Evolutionary conservation across 306 rosid genomes (phyloP).

Genomic region (Oxytropis ochrocephala): DNA sequence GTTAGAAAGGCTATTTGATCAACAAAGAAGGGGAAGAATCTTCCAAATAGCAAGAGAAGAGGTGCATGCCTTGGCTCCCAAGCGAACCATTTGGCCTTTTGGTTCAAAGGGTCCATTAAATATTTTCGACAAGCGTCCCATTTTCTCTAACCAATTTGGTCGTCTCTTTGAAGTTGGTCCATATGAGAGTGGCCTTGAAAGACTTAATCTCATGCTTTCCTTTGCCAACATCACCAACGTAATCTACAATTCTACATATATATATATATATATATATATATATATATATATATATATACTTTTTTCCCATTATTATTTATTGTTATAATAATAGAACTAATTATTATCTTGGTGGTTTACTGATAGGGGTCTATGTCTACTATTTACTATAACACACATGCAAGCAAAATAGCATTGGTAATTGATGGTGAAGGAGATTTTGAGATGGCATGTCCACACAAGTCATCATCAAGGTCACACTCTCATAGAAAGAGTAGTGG

Average conservation of each 20-base stretch:
- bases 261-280: too few species aligned
- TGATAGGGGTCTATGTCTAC: constrained; percentile 47
- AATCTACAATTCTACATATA: too few species aligned
- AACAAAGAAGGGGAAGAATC: constrained; percentile 42
- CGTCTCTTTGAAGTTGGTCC: constrained; percentile 35
- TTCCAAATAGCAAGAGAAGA: constrained; percentile 39
- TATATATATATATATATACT: too few species aligned
- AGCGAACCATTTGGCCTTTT: constrained; percentile 49
- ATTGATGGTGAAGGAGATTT: constrained; percentile 42
- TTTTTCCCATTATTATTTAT: too few species aligned
- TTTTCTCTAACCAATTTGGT: constrained; percentile 47
- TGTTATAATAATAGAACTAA: too few species aligned
- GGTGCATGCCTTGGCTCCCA: constrained; percentile 21
- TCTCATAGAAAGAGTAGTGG: constrained; percentile 7
- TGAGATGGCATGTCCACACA: constrained; percentile 60
- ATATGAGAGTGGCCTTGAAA: constrained; percentile 21
- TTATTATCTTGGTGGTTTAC: not conserved
- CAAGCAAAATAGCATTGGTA: constrained; percentile 43
- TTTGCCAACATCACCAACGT: constrained; percentile 51
- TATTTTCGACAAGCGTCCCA: constrained; percentile 31
- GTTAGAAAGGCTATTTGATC: constrained; percentile 38
- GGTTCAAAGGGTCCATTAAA: constrained; percentile 36
- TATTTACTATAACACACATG: constrained; percentile 39
- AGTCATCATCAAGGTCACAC: constrained; percentile 14
- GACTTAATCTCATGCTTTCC: constrained; percentile 37